A percentile compares a stretch with the other conserved stretches of the same genome.
phyloP scores from a whole-genome alignment of 305 asterid genomes.

The Euphrasia arctica region DNA sequence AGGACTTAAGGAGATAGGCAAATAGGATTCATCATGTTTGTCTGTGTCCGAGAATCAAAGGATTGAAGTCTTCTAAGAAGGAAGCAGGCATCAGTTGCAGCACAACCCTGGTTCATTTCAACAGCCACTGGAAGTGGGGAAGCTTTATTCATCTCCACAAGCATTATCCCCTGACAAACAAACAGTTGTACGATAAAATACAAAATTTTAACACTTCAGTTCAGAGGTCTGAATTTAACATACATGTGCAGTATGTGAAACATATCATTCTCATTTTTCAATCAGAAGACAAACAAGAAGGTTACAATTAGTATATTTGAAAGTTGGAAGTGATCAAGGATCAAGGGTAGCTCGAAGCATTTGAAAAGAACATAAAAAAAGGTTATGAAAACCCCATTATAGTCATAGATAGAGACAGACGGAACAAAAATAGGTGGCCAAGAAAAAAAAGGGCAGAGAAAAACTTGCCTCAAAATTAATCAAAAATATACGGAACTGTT shows the following conservation, averaged over 20 bases:
- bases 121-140: constrained; percentile 57
- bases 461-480: constrained; percentile 67
- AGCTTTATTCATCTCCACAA: constrained; percentile 46
- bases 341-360: neutral
- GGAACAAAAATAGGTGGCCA: neutral
- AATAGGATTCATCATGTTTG: constrained; percentile 28
- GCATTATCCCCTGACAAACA: constrained; percentile 62
- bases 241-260: neutral
- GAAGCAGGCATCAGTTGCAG: constrained; percentile 64
- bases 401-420: neutral
- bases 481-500: constrained; percentile 62
- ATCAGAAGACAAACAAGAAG: neutral
- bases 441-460: constrained; percentile 16
- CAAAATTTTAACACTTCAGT: neutral
- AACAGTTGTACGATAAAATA: neutral
- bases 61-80: constrained; percentile 59
- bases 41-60: constrained; percentile 22
- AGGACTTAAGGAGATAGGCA: constrained; percentile 34
- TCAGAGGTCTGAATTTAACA: neutral
- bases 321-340: neutral
- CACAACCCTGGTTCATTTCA: constrained; percentile 74
- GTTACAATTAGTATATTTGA: neutral
- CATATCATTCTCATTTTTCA: neutral
- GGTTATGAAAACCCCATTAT: neutral
- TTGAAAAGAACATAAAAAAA: neutral